phyloP scores from a whole-genome alignment of 306 rosid species.

The Trifolium dubium region DNA sequence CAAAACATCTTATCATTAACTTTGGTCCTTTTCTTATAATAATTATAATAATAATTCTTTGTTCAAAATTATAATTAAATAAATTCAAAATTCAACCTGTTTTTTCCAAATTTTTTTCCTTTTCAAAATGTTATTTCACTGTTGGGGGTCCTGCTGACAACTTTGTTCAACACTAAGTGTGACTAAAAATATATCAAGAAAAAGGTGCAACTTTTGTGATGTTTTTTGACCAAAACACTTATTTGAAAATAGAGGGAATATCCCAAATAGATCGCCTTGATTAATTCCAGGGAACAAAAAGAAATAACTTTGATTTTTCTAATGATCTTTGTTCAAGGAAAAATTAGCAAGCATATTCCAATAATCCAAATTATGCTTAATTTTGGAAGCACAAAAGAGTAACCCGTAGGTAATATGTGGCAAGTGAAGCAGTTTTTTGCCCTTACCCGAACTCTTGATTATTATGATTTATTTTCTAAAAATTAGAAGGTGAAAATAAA shows the following conservation, averaged over 20 bases:
- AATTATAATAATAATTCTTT: background rate
- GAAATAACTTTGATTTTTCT: slow-evolving; percentile 16
- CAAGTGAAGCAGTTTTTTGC: slow-evolving; percentile 46
- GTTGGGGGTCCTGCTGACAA: slow-evolving; percentile 45
- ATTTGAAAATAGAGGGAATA: slow-evolving; percentile 35
- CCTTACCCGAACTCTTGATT: slow-evolving; percentile 31
- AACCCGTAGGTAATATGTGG: slow-evolving; percentile 42
- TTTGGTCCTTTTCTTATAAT: slow-evolving; percentile 37
- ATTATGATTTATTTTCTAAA: too few relatives aligned
- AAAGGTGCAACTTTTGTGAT: slow-evolving; percentile 42
- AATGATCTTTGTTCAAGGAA: slow-evolving; percentile 20
- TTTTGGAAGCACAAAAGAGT: slow-evolving; percentile 43
- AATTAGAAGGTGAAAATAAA: too few relatives aligned
- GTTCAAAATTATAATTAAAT: too few relatives aligned
- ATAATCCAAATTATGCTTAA: slow-evolving; percentile 33
- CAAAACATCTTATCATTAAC: slow-evolving; percentile 48
- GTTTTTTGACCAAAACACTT: slow-evolving; percentile 52
- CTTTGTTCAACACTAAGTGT: slow-evolving; percentile 40
- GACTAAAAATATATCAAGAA: slow-evolving; percentile 33
- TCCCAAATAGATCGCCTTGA: slow-evolving; percentile 34
- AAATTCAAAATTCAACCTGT: slow-evolving; percentile 43
- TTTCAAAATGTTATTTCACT: slow-evolving; percentile 38
- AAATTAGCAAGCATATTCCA: slow-evolving; percentile 39
- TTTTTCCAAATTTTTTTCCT: slow-evolving; percentile 26
- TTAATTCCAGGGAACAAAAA: slow-evolving; percentile 42